Base-by-base conservation (phyloP, 1,139 yeast genomes). In the Keqinozyma sinolaborantium region DNA sequence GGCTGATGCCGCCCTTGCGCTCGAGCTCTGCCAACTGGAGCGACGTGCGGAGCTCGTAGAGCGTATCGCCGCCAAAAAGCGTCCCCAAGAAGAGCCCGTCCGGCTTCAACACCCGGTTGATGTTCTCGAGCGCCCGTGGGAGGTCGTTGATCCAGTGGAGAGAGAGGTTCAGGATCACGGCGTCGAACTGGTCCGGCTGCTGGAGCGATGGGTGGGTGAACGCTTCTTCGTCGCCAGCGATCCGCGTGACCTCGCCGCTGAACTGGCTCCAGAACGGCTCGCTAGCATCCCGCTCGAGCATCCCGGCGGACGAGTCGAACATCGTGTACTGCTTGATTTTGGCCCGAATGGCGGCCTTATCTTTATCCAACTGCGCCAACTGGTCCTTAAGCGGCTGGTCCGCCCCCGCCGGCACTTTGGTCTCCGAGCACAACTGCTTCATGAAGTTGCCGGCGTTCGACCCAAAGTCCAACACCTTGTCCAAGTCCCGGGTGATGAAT, bases 131-230 rank as follows among this genome's bases (percentile, higher is more conserved):
- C 2, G 78, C 72, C 1, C 70, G 66, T 0, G 95, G 95, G 16
- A 86, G 66, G 45, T 86, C 92, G 48, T 86, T 86, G 34, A 85
- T 79, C 95, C 95, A 86, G 53, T 86, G 95, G 53, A 86, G 52
- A 19, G 86, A 74, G 47, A 85, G 58, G 49, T 83, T 84, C 2
- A 92, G 81, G 3, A 86, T 53, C 2, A 85, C 83, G 1, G 88
- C 84, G 54, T 85, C 94, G 47, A 69, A 83, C 24, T 71, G 60
- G 37, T 75, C 64, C n/a, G 58, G 39, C 16, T 56, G 53, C 24
- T 47, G 38, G 25, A 76, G 54, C 16, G 53, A 49, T 4, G 61
- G 63, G 37, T 71, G 70, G 31, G 60, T 59, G 41, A 76, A 69
- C 2, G 56, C 38, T 53, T 86, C 95, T 49, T 85, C 95, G 49